phyloP scores from a whole-genome alignment of 257 asterid genomes.

The Primulina eburnea region DNA sequence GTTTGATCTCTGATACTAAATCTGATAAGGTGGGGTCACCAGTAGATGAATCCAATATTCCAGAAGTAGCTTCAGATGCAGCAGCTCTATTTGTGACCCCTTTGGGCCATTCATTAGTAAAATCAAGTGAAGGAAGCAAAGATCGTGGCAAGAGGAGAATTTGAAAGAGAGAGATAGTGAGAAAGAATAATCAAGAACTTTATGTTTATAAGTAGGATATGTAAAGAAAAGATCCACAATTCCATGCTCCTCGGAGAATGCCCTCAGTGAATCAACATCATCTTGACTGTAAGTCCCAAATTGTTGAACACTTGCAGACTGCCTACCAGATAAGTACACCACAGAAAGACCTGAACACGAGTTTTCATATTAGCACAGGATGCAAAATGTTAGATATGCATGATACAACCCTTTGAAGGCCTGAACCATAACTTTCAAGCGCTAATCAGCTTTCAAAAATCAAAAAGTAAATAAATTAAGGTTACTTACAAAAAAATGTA shows the following conservation, averaged over 20 bases:
- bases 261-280: slow-evolving; percentile 92
- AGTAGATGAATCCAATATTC: slow-evolving; percentile 44
- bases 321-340: slow-evolving; percentile 85
- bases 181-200: slow-evolving; percentile 9
- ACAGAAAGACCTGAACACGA: slow-evolving; percentile 67
- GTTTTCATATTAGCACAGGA: slow-evolving; percentile 26
- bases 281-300: slow-evolving; percentile 80
- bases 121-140: slow-evolving; percentile 52
- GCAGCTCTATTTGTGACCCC: slow-evolving; percentile 59
- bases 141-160: slow-evolving; percentile 4
- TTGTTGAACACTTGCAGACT: slow-evolving; percentile 57
- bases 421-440: slow-evolving; percentile 17
- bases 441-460: slow-evolving; percentile 24
- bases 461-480: not conserved
- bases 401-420: slow-evolving; percentile 10
- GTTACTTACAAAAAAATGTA: slow-evolving; percentile 6
- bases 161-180: not conserved
- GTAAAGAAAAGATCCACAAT: slow-evolving; percentile 80
- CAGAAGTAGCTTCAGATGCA: slow-evolving; percentile 61
- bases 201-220: slow-evolving; percentile 62
- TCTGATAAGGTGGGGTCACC: slow-evolving; percentile 67
- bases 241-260: slow-evolving; percentile 84
- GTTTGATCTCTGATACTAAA: slow-evolving; percentile 85
- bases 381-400: slow-evolving; percentile 17
- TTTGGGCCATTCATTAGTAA: slow-evolving; percentile 93